Evolutionary conservation across 352 stramenopile species (phyloP).

Genomic region (Phytophthora pisi): DNA sequence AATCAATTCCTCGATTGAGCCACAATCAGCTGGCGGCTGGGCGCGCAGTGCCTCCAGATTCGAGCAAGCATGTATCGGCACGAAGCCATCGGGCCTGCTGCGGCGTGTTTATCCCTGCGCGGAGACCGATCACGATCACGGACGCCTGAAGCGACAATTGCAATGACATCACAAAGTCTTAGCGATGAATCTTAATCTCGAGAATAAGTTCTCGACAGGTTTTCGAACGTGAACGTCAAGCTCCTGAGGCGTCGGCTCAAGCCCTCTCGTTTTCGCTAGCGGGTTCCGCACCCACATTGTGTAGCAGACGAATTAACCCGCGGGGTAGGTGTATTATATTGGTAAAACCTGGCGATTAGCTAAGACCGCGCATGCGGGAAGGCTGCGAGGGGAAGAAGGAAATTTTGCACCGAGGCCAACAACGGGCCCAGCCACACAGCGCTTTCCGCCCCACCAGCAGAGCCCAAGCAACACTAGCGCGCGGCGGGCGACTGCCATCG

Average conservation of each 20-base stretch:
- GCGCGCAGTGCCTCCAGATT: constrained; percentile 1
- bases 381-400: constrained; percentile 17
- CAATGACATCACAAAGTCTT: background rate
- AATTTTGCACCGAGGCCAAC: constrained; percentile 26
- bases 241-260: background rate
- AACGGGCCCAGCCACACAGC: constrained; percentile 22
- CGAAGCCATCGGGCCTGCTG: background rate
- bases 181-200: background rate
- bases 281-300: background rate
- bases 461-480: constrained; percentile 8
- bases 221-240: constrained; percentile 16
- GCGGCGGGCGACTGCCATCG: background rate
- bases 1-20: background rate
- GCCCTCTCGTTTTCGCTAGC: constrained; percentile 4
- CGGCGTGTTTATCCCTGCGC: background rate
- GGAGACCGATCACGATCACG: background rate
- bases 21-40: constrained; percentile 24
- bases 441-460: constrained; percentile 11
- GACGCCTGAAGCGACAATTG: background rate
- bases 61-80: constrained; percentile 8
- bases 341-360: constrained; percentile 22
- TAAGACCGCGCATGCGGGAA: constrained; percentile 21
- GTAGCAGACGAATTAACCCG: constrained; percentile 6
- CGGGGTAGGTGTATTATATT: constrained; percentile 29
- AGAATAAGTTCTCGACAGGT: constrained; percentile 11